Evolutionary conservation across 768 basidiomycete species (phyloP).

Genomic region (Kwoniella bestiolae): DNA sequence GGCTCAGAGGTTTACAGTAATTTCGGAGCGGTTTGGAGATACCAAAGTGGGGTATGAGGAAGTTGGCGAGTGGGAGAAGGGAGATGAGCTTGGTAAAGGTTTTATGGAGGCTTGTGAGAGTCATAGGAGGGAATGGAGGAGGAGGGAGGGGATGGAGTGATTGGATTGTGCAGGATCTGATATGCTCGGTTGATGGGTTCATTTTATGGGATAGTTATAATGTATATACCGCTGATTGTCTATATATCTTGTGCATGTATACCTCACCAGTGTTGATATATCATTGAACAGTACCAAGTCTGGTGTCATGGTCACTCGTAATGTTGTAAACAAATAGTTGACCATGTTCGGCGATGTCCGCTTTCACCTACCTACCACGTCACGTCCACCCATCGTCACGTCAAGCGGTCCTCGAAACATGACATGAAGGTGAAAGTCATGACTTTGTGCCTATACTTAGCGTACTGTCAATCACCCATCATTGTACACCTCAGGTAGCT

Average conservation of each 20-base stretch:
- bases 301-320: neutral
- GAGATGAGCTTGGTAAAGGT: slow-evolving; percentile 29
- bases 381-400: neutral
- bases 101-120: slow-evolving; percentile 34
- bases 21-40: slow-evolving; percentile 20
- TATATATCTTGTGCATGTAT: neutral
- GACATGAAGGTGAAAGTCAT: neutral
- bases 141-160: slow-evolving; percentile 34
- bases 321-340: slow-evolving; percentile 7
- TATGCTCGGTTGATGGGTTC: no score
- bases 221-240: neutral
- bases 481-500: neutral
- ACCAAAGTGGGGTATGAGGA: slow-evolving; percentile 35
- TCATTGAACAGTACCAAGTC: no score
- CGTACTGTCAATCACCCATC: no score
- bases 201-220: no score
- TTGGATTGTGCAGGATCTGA: neutral
- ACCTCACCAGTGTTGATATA: no score
- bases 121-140: slow-evolving; percentile 36
- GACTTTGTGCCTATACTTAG: no score
- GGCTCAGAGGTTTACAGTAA: slow-evolving; percentile 30
- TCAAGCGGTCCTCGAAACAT: neutral
- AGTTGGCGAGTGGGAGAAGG: slow-evolving; percentile 40
- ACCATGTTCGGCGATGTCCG: neutral
- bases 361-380: neutral